These are phyloP conservation scores for Diaporthe australafricana DNA, from an alignment of 2,329 filamentous ascomycete species.

Conservation along the genomic window DNA sequence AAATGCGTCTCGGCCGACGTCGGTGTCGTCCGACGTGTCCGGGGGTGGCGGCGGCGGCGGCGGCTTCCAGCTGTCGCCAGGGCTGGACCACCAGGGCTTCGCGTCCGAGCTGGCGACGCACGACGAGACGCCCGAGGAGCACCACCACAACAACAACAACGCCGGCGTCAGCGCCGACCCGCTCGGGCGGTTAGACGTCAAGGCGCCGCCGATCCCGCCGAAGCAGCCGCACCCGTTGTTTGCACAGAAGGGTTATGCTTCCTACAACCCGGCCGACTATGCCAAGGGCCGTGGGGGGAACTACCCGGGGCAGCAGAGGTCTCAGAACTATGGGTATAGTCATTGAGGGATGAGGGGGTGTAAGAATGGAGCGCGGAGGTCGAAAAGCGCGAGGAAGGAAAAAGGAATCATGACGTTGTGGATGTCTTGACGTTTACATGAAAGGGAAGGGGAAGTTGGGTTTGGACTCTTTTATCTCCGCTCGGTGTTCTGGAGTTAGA, in stretches of 20 bases:
- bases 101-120: slow-evolving; percentile 60
- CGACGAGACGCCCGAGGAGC: slow-evolving; percentile 59
- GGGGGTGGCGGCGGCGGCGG: slow-evolving; percentile 17
- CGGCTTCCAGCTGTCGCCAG: slow-evolving; percentile 53
- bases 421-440: not conserved
- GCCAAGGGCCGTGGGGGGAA: slow-evolving; percentile 37
- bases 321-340: slow-evolving; percentile 23
- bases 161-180: slow-evolving; percentile 43
- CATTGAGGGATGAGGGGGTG: not conserved
- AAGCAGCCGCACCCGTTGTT: too few species aligned
- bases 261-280: slow-evolving; percentile 56
- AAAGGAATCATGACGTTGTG: too few species aligned
- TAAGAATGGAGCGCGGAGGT: not conserved
- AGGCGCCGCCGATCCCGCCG: slow-evolving; percentile 38
- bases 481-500: slow-evolving; percentile 1
- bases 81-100: slow-evolving; percentile 54
- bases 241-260: slow-evolving; percentile 44
- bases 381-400: not conserved
- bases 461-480: not conserved
- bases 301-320: not conserved
- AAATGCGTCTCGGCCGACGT: slow-evolving; percentile 50
- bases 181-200: slow-evolving; percentile 42
- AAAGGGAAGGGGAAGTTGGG: not conserved
- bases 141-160: too few species aligned
- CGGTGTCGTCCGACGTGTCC: slow-evolving; percentile 47